Conservation (phyloP, 148 eudicot species). For the Fagopyrum esculentum region DNA sequence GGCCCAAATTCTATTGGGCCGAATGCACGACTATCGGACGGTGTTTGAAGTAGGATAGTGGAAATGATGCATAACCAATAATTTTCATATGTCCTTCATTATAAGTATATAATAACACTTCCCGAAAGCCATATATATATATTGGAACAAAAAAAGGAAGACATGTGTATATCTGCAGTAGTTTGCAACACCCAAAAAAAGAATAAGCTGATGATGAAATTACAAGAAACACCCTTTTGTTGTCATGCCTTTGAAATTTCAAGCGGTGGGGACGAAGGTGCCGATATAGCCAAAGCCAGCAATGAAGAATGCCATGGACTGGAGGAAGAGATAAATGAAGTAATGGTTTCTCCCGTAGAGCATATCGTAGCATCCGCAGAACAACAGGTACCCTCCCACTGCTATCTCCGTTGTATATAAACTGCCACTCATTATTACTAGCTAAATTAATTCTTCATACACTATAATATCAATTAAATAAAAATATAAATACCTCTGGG, state of each 20-base stretch:
- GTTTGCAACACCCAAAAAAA: not conserved
- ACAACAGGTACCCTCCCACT: constrained; percentile 49
- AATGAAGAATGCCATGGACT: constrained; percentile 56
- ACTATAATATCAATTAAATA: not conserved
- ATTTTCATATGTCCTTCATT: too few relatives aligned
- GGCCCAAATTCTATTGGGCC: too few relatives aligned
- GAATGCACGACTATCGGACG: too few relatives aligned
- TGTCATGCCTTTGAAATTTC: constrained; percentile 8
- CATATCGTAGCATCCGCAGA: constrained; percentile 61
- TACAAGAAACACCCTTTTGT: not conserved
- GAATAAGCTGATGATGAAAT: not conserved
- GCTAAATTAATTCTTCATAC: too few relatives aligned
- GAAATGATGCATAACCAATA: too few relatives aligned
- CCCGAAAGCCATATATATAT: too few relatives aligned
- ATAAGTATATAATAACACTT: too few relatives aligned
- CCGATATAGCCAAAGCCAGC: constrained; percentile 75
- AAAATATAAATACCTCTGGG: constrained; percentile 40
- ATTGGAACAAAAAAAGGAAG: not conserved
- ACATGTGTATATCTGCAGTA: not conserved
- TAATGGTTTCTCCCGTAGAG: constrained; percentile 44
- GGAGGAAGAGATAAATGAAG: constrained; percentile 66
- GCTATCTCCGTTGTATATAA: constrained; percentile 42
- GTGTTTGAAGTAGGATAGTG: too few relatives aligned
- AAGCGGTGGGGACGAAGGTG: constrained; percentile 42
- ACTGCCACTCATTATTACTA: constrained; percentile 22